Evolutionary conservation across 305 asterid species (phyloP).

Genomic region (Plantago lanceolata): DNA sequence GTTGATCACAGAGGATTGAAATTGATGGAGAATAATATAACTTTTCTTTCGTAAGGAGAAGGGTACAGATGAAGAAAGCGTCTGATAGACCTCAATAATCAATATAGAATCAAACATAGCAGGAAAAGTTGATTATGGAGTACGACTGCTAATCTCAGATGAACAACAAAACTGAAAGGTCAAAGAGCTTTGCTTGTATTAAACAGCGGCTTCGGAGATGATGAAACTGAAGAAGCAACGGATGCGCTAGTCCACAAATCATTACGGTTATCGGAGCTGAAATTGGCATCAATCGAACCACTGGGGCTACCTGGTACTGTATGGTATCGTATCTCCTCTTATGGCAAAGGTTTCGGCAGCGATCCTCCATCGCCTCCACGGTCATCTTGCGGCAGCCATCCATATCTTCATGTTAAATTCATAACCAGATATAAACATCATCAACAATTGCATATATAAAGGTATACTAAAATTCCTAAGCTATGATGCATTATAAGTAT

Average conservation of each 20-base stretch:
- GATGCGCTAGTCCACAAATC: conserved; percentile 57
- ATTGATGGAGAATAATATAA: too few relatives aligned
- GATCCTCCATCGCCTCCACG: conserved; percentile 36
- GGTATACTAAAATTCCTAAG: background rate
- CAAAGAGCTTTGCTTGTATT: conserved; percentile 64
- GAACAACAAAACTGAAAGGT: conserved; percentile 32
- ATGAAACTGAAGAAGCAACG: conserved; percentile 32
- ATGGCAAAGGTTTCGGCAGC: conserved; percentile 26
- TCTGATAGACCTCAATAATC: too few relatives aligned
- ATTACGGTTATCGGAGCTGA: conserved; percentile 72
- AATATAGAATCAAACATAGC: conserved; percentile 34
- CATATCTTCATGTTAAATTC: conserved; percentile 45
- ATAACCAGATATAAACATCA: conserved; percentile 18
- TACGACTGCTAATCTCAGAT: conserved; percentile 45
- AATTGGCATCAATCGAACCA: conserved; percentile 80
- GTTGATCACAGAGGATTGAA: too few relatives aligned
- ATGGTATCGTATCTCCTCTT: conserved; percentile 54
- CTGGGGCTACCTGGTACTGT: conserved; percentile 65
- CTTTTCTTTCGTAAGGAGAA: too few relatives aligned
- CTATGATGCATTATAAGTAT: background rate
- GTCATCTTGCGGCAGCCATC: conserved; percentile 54
- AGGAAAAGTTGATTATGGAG: conserved; percentile 37
- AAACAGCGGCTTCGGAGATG: conserved; percentile 54
- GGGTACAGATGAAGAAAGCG: too few relatives aligned
- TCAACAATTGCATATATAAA: background rate